Evolutionary conservation across 345 rosid genomes (phyloP), one percentile per base, ranked within the genome.

Genomic region (Corchorus capsularis): DNA sequence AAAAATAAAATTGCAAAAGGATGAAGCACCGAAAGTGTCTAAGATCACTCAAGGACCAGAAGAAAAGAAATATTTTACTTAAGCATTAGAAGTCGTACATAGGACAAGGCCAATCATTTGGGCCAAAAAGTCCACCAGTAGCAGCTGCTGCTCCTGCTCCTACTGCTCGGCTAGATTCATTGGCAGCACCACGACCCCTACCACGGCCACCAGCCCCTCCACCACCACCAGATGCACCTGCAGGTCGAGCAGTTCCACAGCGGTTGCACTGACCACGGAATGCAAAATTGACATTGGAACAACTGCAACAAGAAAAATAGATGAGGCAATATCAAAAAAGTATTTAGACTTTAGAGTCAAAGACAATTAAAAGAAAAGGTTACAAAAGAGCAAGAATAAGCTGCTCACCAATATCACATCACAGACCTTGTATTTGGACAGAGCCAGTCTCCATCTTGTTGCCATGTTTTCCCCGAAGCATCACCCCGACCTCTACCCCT

Each of bases 351-450:
- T 27, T 27, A 27, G 27, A 27, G 27, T 27, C 5, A 12, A 56
- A 73, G 32, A 15, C n/a, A 53, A 64, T 43, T 49, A 27, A 3
- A 64, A n/a, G 34, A 46, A 45, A 71, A 50, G 37, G 37, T 69
- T 73, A 79, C 55, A 85, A 79, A 85, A 83, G 93, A 87, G 87
- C 87, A 89, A 89, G 97, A 88, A 83, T 83, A 88, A 86, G 98
- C 91, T 80, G 97, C 99, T 96, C 98, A 94, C 99, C 98, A 79
- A 92, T 90, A 68, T 96, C 94, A 93, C 87, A 96, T 87, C 98
- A 96, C 98, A 94, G 97, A 94, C 99, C 99, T 96, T 94, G 98
- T 92, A 94, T 96, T 96, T 43, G 98, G 95, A 87, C 99, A 96
- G 82, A 85, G 70, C 99, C 99, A 96, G 80, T 96, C 98, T 81